phyloP scores from a whole-genome alignment of 1,139 yeast genomes.

The Diutina pseudorugosa region DNA sequence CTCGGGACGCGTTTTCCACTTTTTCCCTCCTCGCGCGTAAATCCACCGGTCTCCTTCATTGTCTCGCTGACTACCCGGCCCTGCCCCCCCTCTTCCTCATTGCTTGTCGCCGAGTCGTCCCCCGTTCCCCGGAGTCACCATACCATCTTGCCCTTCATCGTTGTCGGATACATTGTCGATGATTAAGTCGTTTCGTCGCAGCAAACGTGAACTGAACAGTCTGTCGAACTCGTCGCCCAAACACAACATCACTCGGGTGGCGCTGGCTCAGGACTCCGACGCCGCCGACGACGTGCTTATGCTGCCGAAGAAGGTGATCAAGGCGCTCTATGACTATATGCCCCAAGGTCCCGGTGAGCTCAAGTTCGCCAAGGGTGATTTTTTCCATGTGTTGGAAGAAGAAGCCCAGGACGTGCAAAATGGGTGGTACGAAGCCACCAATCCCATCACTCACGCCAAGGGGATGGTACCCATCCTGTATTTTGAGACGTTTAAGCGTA shows the following conservation, averaged over 20 bases:
- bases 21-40: background rate
- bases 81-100: background rate
- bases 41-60: background rate
- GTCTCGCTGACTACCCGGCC: no score
- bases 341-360: constrained; percentile 82
- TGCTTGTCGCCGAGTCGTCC: no score
- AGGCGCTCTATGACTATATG: constrained; percentile 65
- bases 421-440: constrained; percentile 83
- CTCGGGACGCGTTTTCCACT: background rate
- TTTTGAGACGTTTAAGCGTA: constrained; percentile 69
- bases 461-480: constrained; percentile 85
- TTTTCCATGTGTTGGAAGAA: constrained; percentile 55
- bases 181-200: constrained; percentile 4
- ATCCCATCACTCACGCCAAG: constrained; percentile 62
- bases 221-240: background rate
- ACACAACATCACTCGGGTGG: constrained; percentile 2
- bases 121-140: no score
- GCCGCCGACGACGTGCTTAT: constrained; percentile 14
- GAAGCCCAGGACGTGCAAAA: constrained; percentile 20
- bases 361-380: constrained; percentile 70
- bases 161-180: background rate
- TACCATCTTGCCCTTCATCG: background rate
- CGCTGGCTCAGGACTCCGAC: constrained; percentile 2
- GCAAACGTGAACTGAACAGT: constrained; percentile 1
- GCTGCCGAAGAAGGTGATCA: constrained; percentile 72